A percentile compares a stretch with the other conserved stretches of the same genome.
phyloP scores from a whole-genome alignment of 345 rosid species.

The Aquilaria sinensis region DNA sequence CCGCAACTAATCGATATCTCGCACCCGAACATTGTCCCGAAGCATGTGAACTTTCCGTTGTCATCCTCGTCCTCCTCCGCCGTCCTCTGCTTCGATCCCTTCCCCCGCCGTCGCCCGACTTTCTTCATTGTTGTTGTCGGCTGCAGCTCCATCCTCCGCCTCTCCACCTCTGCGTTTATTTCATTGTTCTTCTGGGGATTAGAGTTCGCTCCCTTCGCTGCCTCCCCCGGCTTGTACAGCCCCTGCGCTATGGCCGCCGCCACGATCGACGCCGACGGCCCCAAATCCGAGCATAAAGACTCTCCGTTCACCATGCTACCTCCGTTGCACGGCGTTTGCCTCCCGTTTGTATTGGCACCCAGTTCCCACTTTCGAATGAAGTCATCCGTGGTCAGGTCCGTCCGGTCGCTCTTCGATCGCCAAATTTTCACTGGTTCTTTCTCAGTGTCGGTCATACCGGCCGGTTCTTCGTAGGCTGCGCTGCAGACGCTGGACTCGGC shows the following conservation, averaged over 20 bases:
- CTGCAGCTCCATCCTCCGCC: slow-evolving; percentile 63
- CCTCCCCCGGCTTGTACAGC: slow-evolving; percentile 36
- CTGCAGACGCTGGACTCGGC: not conserved
- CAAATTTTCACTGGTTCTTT: slow-evolving; percentile 19
- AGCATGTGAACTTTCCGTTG: slow-evolving; percentile 65
- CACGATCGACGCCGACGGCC: slow-evolving; percentile 93
- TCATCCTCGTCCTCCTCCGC: slow-evolving; percentile 15
- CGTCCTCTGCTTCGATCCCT: slow-evolving; percentile 12
- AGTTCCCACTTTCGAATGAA: not conserved
- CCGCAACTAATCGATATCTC: slow-evolving; percentile 91
- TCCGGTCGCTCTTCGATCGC: slow-evolving; percentile 61
- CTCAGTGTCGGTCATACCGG: no score
- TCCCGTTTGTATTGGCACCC: slow-evolving; percentile 8
- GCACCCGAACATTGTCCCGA: slow-evolving; percentile 64
- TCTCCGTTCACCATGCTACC: slow-evolving; percentile 57
- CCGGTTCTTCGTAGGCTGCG: no score
- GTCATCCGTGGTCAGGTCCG: slow-evolving; percentile 41
- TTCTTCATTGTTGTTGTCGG: not conserved
- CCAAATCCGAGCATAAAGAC: slow-evolving; percentile 62
- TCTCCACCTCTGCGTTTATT: slow-evolving; percentile 49
- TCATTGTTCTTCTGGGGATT: slow-evolving; percentile 41
- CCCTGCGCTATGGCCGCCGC: slow-evolving; percentile 95
- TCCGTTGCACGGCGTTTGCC: not conserved
- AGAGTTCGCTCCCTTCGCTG: slow-evolving; percentile 12
- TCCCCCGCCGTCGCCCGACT: slow-evolving; percentile 10